A percentile compares a stretch with the other conserved stretches of the same genome.
Evolutionary conservation across 2,329 filamentous ascomycete genomes (phyloP).

Genomic region (Berkeleyomyces rouxiae): DNA sequence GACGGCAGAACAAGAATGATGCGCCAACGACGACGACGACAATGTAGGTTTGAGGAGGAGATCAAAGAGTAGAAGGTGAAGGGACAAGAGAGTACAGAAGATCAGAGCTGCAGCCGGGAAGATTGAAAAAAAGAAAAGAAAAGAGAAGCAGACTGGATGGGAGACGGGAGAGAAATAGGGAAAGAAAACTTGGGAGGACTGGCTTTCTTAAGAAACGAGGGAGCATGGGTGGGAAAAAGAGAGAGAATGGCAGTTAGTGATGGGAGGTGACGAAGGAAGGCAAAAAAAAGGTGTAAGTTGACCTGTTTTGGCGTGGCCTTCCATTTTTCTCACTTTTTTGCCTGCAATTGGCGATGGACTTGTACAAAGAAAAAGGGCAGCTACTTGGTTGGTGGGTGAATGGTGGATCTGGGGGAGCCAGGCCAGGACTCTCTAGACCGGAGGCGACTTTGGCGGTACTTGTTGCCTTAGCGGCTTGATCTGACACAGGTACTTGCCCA

Average conservation of each 20-base stretch:
- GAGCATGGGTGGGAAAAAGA: constrained; percentile 12
- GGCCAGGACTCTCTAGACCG: neutral
- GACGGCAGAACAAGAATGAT: neutral
- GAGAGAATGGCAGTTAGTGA: constrained; percentile 14
- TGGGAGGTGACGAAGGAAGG: constrained; percentile 10
- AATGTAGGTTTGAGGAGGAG: neutral
- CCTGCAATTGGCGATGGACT: neutral
- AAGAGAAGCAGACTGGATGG: constrained; percentile 17
- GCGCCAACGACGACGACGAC: neutral
- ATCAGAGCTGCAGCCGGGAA: neutral
- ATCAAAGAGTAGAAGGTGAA: neutral
- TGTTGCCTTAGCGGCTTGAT: neutral
- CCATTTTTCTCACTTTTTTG: neutral
- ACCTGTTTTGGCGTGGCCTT: constrained; percentile 3
- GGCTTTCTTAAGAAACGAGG: constrained; percentile 13
- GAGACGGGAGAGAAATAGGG: constrained; percentile 17
- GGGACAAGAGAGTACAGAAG: neutral
- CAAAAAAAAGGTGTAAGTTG: constrained; percentile 6
- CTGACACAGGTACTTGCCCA: neutral
- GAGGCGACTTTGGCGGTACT: neutral
- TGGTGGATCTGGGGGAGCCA: neutral
- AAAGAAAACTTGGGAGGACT: constrained; percentile 17
- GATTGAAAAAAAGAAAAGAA: constrained; percentile 19
- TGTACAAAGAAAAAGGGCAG: neutral
- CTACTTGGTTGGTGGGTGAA: neutral